Base-by-base conservation (phyloP, 495 filamentous ascomycete genomes). In the Daldinia childiae region DNA sequence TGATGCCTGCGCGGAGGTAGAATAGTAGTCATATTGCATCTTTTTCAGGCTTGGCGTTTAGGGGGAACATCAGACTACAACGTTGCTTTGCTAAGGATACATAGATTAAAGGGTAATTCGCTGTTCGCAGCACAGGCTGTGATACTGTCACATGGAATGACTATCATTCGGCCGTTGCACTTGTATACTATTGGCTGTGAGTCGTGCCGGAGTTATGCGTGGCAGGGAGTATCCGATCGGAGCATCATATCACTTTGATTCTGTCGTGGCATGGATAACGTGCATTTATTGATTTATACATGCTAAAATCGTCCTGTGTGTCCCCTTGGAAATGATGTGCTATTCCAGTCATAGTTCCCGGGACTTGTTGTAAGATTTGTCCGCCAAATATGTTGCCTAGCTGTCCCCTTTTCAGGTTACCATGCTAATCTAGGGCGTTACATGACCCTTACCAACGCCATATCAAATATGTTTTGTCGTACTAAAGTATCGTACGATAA, bases 31-130 rank as follows among this genome's bases (percentile, higher is more conserved):
- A 71, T 59, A 57, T 45, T 63, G 58, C 59, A 66, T 71, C 45
- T 51, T 67, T 59, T 68, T 32, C 17, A 54, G 57, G 62, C 57
- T 68, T 39, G 76, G 76, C 76, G 76, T 78, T 77, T 61, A 58
- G 69, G 27, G 54, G 66, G 36, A 64, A 38, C 68, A 63, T 68
- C 73, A 58, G 66, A 51, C 34, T 39, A 27, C 55, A 51, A 39
- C 24, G 56, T 26, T 67, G 54, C 24, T 70, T 71, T 71, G 32
- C 38, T 38, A 62, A 59, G 66, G 58, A 64, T 71, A 27, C 26
- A 27, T 29, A 58, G 57, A 66, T 52, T 38, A 55, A 55, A 60
- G 30, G 70, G 73, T 76, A 76, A 74, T 74, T 76, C 59, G 65
- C 57, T 32, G 58, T 19, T 64, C 38, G 55, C 58, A 41, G 68